A percentile compares a stretch with the other conserved stretches of the same genome.
These are phyloP conservation scores for Pinus albicaulis DNA, from an alignment of 75 land plant species.

Conservation along the genomic window DNA sequence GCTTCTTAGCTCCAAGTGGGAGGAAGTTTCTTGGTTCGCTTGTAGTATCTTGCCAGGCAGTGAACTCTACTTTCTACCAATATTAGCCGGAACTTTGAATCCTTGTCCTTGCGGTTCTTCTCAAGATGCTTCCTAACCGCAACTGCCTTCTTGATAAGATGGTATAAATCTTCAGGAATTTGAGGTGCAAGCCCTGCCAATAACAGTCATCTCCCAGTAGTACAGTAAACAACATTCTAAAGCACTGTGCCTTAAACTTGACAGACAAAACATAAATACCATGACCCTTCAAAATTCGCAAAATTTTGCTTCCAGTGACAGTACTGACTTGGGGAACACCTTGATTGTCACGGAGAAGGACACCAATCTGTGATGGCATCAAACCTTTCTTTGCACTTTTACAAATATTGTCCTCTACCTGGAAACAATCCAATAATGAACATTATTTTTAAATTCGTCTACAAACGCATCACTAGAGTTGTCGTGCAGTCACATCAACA, in stretches of 20 bases:
- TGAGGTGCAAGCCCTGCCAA: constrained; percentile 64
- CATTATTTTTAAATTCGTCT: too few relatives aligned
- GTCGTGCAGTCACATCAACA: too few relatives aligned
- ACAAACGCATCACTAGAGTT: too few relatives aligned
- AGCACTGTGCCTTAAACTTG: too few relatives aligned
- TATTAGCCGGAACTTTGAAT: constrained; percentile 74
- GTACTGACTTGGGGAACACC: constrained; percentile 82
- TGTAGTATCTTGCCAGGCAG: constrained; percentile 76
- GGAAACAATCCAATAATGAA: neutral
- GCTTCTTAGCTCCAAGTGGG: constrained; percentile 67
- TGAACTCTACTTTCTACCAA: constrained; percentile 78
- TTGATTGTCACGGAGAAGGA: constrained; percentile 78
- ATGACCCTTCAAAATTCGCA: constrained; percentile 83
- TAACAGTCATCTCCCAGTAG: neutral
- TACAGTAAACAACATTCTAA: too few relatives aligned
- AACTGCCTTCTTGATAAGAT: constrained; percentile 79
- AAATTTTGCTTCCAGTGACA: constrained; percentile 81
- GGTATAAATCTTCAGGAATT: constrained; percentile 80
- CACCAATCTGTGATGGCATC: constrained; percentile 89
- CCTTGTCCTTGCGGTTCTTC: constrained; percentile 86
- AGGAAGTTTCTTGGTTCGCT: constrained; percentile 73
- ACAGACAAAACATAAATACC: constrained; percentile 27
- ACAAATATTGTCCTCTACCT: constrained; percentile 89
- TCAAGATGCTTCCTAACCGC: constrained; percentile 83
- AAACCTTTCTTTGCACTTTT: constrained; percentile 87